phyloP scores from a whole-genome alignment of 2,329 filamentous ascomycete genomes.

The Paraphaeosphaeria sporulosa region DNA sequence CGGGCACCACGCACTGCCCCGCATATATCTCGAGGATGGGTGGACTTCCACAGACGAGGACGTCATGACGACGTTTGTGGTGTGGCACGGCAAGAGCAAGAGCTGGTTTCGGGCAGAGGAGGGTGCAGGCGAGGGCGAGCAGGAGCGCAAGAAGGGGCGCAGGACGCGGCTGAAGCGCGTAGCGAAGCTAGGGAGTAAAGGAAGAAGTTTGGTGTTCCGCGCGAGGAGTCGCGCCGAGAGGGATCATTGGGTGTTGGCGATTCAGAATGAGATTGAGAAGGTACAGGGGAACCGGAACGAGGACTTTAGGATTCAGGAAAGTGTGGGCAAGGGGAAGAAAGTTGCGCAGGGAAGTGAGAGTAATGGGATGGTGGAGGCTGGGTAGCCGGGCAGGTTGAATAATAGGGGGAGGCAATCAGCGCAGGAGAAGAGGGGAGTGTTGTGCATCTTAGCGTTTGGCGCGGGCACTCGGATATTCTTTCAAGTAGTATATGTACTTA shows the following conservation, averaged over 20 bases:
- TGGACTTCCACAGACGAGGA: conserved; percentile 71
- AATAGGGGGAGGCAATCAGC: too few species aligned
- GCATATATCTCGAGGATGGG: conserved; percentile 66
- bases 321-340: conserved; percentile 13
- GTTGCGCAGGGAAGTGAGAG: too few species aligned
- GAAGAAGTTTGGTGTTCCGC: conserved; percentile 71
- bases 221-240: conserved; percentile 69
- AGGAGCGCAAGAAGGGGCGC: conserved; percentile 48
- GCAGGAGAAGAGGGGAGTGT: too few species aligned
- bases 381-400: too few species aligned
- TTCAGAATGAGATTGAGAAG: conserved; percentile 71
- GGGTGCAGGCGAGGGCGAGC: conserved; percentile 39
- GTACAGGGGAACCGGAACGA: conserved; percentile 55
- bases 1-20: conserved; percentile 65
- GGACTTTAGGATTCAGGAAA: conserved; percentile 53
- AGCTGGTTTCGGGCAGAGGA: conserved; percentile 59
- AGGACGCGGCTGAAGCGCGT: conserved; percentile 64
- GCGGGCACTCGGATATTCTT: too few species aligned
- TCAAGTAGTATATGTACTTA: too few species aligned
- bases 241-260: conserved; percentile 72
- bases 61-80: conserved; percentile 71
- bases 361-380: too few species aligned
- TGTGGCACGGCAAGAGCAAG: conserved; percentile 68
- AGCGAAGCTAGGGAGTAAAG: conserved; percentile 66
- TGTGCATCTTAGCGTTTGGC: too few species aligned